Conservation (phyloP, 192 early-diverging fungal genomes). For the Entrophospora sp. region DNA sequence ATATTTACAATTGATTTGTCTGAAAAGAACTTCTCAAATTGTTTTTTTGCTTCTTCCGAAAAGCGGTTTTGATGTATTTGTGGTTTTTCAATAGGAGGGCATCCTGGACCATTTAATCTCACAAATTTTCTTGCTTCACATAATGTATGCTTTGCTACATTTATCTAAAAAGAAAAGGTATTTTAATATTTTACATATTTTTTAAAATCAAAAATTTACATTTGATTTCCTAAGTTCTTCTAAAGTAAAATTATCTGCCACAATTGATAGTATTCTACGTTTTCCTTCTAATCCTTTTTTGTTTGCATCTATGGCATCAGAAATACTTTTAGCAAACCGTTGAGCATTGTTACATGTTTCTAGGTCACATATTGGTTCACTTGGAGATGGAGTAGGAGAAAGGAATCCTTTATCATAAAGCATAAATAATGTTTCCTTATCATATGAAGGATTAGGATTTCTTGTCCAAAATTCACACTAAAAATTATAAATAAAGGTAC, state of each 20-base stretch:
- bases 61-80: not conserved
- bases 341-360: no score
- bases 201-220: not conserved
- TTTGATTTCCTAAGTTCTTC: not conserved
- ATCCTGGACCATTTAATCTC: not conserved
- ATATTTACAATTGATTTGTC: not conserved
- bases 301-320: no score
- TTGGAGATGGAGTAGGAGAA: no score
- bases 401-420: no score
- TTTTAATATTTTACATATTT: not conserved
- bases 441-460: not conserved
- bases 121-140: not conserved
- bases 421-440: no score
- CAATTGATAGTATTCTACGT: not conserved
- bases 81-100: not conserved
- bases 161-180: not conserved
- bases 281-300: not conserved
- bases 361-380: no score
- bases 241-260: not conserved
- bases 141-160: not conserved
- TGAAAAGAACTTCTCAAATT: not conserved
- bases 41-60: not conserved
- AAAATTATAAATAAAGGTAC: not conserved
- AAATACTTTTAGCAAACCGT: no score
- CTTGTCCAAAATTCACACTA: not conserved